Evolutionary conservation across 257 asterid genomes (phyloP), one percentile per base, ranked within the genome.

Genomic region (Nemophila menziesii): DNA sequence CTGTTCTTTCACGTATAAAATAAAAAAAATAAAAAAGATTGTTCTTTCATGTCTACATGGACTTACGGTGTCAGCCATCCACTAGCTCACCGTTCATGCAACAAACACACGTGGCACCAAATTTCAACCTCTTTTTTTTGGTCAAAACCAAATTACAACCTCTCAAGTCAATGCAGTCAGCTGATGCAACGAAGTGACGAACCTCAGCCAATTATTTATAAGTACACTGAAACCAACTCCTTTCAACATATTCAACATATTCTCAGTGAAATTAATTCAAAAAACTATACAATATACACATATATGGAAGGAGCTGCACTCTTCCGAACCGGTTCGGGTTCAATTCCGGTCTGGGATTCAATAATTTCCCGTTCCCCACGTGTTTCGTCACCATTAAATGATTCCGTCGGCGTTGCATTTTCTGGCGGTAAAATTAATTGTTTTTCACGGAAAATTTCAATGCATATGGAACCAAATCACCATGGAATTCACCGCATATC

Each of bases 251-350:
- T 5, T n/a, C 36, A 26, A 39, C 6, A 20, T 16, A 27, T 27
- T 22, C 5, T 41, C 16, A n/a, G 26, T 22, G 0, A 27, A 44
- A 5, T 22, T 11, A 55, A 56, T 44, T 50, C 37, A 29, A 43
- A 6, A 45, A 29, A 15, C 22, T 14, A 4, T 5, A 16, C 6
- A 9, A 13, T 8, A 18, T 14, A 11, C 18, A 18, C 20, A 20
- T 33, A 22, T 33, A 74, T 82, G 92, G 56, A 63, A 24, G n/a
- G n/a, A n/a, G 56, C 73, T 17, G 57, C 67, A 44, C 62, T 82
- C 16, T 48, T 56, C 16, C 69, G 92, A 49, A 65, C 81, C 16
- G 66, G 72, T 9, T 77, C 87, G 48, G 74, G 77, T 45, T 51
- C 72, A 2, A 8, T 70, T 4, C 63, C 74, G 9, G 22, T 39